Percentiles rank a stretch among this genome's conserved stretches.
Conservation (phyloP, 495 filamentous ascomycete genomes). For the Astrocystis sublimbata region DNA sequence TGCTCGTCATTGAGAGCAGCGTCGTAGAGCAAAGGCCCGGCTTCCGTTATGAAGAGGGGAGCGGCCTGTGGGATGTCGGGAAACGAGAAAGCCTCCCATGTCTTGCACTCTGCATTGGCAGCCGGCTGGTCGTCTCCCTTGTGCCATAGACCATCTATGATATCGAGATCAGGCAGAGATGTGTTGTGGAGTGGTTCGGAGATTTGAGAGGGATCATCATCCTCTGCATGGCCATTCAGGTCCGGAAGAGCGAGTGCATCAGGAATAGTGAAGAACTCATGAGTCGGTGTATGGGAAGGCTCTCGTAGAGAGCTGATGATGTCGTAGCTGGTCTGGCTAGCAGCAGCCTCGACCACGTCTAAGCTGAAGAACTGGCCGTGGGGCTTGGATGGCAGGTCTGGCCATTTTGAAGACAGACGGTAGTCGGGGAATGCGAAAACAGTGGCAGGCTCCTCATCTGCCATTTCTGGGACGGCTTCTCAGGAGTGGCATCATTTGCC, state of each 20-base stretch:
- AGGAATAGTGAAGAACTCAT: conserved; percentile 48
- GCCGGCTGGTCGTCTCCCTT: conserved; percentile 30
- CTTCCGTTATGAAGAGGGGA: conserved; percentile 74
- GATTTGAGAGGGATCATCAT: conserved; percentile 15
- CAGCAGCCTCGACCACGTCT: conserved; percentile 1
- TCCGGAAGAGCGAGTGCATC: conserved; percentile 34
- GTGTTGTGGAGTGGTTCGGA: conserved; percentile 31
- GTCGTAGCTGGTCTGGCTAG: conserved; percentile 9
- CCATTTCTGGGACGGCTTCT: conserved; percentile 36
- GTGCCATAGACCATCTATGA: conserved; percentile 59
- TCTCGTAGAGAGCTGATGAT: conserved; percentile 14
- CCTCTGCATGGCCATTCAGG: conserved; percentile 25
- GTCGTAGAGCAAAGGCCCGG: conserved; percentile 72
- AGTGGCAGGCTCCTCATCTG: conserved; percentile 50
- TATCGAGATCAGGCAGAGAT: conserved; percentile 27
- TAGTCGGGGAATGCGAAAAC: conserved; percentile 74
- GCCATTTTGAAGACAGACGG: conserved; percentile 49
- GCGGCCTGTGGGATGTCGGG: conserved; percentile 39
- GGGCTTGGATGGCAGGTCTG: conserved; percentile 27
- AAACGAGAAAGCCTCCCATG: conserved; percentile 72
- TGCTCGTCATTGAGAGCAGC: conserved; percentile 51
- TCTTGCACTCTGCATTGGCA: conserved; percentile 51
- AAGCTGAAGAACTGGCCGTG: conserved; percentile 26
- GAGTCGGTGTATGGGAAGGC: conserved; percentile 17
- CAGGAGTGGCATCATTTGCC: conserved; percentile 21